Evolutionary conservation across 78 protist genomes (phyloP).

Genomic region (Emiliania huxleyi): DNA sequence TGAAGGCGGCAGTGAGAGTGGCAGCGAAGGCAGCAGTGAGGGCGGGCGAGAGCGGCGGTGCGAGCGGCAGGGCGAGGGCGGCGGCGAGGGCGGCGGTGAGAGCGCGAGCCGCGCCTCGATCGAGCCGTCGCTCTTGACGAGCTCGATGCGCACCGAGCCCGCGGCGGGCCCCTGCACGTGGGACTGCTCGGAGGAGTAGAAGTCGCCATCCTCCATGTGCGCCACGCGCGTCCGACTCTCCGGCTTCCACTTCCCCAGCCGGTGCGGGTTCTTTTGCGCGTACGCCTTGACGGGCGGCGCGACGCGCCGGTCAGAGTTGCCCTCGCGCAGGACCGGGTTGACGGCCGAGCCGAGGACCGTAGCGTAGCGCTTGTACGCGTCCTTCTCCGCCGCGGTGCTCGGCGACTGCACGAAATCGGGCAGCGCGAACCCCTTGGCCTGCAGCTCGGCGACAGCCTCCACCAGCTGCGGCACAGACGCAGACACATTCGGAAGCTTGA

Average conservation of each 20-base stretch:
- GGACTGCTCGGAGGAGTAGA: conserved; percentile 16
- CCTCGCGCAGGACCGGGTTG: conserved; percentile 55
- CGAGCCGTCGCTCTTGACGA: no score
- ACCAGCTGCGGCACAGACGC: conserved; percentile 47
- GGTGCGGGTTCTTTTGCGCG: neutral
- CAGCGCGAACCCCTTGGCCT: conserved; percentile 4
- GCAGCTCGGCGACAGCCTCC: conserved; percentile 35
- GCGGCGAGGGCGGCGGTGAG: no score
- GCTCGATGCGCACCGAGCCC: conserved; percentile 26
- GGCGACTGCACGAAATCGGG: conserved; percentile 16
- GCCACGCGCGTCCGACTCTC: conserved; percentile 13
- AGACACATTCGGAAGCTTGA: conserved; percentile 52
- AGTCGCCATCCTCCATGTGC: conserved; percentile 56
- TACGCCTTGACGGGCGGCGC: conserved; percentile 45
- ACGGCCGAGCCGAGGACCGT: conserved; percentile 53
- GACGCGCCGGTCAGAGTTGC: conserved; percentile 54
- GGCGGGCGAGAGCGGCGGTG: no score
- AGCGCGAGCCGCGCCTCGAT: no score
- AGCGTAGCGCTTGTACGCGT: neutral
- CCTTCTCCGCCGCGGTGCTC: conserved; percentile 16
- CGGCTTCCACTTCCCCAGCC: neutral
- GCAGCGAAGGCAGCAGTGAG: no score
- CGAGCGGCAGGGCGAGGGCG: no score
- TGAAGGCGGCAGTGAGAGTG: no score
- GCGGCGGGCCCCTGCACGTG: neutral